These are phyloP conservation scores for Canna indica DNA, from an alignment of 176 grass and related monocot species.

Conservation along the genomic window DNA sequence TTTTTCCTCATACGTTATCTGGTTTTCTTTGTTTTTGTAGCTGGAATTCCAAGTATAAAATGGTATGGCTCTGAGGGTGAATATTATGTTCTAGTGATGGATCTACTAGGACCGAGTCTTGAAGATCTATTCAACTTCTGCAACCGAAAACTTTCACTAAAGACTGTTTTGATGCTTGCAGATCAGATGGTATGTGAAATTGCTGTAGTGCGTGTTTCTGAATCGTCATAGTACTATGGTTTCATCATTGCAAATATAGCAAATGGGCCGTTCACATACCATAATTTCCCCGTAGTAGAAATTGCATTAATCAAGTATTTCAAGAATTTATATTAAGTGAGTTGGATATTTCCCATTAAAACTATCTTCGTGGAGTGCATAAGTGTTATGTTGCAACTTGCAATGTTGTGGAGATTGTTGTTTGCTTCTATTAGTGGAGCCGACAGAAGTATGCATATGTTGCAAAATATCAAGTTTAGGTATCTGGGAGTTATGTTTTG, in stretches of 20 bases:
- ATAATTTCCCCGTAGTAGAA: neutral
- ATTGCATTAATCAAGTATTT: too few species aligned
- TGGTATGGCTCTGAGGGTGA: conserved; percentile 98
- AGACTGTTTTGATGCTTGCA: conserved; percentile 97
- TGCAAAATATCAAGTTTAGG: too few species aligned
- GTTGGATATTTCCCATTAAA: too few species aligned
- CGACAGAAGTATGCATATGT: too few species aligned
- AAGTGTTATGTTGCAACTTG: too few species aligned
- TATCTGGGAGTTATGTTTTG: too few species aligned
- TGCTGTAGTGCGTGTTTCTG: neutral
- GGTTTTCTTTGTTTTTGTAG: conserved; percentile 45
- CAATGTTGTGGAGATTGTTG: too few species aligned
- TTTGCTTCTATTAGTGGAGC: too few species aligned
- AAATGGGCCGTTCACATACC: neutral
- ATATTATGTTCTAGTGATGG: conserved; percentile 98
- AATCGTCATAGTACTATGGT: neutral
- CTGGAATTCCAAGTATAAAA: conserved; percentile 83
- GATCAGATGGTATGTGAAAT: conserved; percentile 85
- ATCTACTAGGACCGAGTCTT: conserved; percentile 85
- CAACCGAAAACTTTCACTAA: conserved; percentile 89
- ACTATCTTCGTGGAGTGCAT: too few species aligned
- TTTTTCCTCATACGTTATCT: conserved; percentile 1
- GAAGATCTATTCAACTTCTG: conserved; percentile 99
- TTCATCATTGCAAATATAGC: neutral
- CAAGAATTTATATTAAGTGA: too few species aligned